These are phyloP conservation scores for Umbellularia californica DNA, from an alignment of 164 flowering plant genomes.

Conservation along the genomic window DNA sequence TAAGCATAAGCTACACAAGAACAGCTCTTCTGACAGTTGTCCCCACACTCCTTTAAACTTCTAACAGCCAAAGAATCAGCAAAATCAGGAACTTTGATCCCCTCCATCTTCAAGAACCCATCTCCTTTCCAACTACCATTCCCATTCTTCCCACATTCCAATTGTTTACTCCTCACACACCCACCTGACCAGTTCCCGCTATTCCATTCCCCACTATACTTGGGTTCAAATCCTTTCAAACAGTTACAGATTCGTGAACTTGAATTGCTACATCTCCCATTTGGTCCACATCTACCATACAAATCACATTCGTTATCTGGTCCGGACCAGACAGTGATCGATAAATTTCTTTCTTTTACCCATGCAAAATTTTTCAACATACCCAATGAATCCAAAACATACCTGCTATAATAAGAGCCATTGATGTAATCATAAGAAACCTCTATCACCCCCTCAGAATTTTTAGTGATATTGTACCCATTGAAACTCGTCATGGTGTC, in stretches of 20 bases:
- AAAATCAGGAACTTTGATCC: constrained; percentile 11
- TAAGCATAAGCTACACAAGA: constrained; percentile 10
- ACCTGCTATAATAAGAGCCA: neutral
- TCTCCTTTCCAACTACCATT: neutral
- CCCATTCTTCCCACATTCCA: constrained; percentile 14
- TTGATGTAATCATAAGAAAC: neutral
- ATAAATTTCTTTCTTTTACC: neutral
- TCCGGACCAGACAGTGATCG: neutral
- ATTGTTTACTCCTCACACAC: constrained; percentile 14
- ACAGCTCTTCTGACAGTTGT: constrained; percentile 12
- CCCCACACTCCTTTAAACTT: neutral
- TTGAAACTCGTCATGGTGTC: too few relatives aligned
- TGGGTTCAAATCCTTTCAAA: constrained; percentile 15
- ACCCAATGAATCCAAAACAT: neutral
- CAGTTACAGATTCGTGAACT: constrained; percentile 10
- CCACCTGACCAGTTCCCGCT: constrained; percentile 15
- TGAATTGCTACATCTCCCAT: constrained; percentile 10
- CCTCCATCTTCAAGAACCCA: constrained; percentile 1
- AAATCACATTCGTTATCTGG: constrained; percentile 2
- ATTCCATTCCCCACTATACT: constrained; percentile 4
- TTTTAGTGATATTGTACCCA: neutral
- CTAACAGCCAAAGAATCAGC: neutral
- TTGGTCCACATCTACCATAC: constrained; percentile 14
- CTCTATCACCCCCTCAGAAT: neutral
- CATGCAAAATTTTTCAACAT: neutral